These are phyloP conservation scores for Artemisia princeps DNA, from an alignment of 140 eudicot genomes.

Conservation along the genomic window DNA sequence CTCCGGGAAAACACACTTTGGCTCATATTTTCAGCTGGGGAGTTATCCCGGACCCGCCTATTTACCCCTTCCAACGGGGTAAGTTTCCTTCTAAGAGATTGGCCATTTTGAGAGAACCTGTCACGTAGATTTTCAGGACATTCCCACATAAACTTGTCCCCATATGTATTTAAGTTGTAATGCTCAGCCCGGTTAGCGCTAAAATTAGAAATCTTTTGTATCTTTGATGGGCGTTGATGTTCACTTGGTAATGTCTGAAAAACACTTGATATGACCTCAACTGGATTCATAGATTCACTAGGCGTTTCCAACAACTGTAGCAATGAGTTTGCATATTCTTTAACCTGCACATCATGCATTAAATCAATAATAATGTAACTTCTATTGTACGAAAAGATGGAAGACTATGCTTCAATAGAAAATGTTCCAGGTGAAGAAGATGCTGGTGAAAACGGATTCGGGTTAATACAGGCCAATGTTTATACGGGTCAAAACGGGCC, in stretches of 20 bases:
- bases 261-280: slow-evolving; percentile 28
- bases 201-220: slow-evolving; percentile 44
- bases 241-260: slow-evolving; percentile 24
- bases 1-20: slow-evolving; percentile 51
- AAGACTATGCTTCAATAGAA: not conserved
- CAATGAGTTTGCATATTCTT: slow-evolving; percentile 45
- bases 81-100: slow-evolving; percentile 56
- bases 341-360: slow-evolving; percentile 33
- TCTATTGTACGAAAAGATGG: not conserved
- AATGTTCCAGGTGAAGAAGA: too few species aligned
- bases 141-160: slow-evolving; percentile 72
- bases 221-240: slow-evolving; percentile 43
- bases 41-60: slow-evolving; percentile 65
- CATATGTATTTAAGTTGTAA: slow-evolving; percentile 36
- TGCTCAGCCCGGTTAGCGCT: slow-evolving; percentile 49
- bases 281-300: slow-evolving; percentile 29
- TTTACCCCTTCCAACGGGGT: slow-evolving; percentile 54
- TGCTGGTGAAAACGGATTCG: too few species aligned
- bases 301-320: slow-evolving; percentile 45
- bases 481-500: too few species aligned
- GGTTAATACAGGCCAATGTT: too few species aligned
- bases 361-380: not conserved
- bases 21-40: slow-evolving; percentile 39
- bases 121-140: slow-evolving; percentile 91
- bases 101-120: slow-evolving; percentile 49